Base-by-base conservation (phyloP, 2,329 filamentous ascomycete species). In the Fonsecaea pedrosoi region DNA sequence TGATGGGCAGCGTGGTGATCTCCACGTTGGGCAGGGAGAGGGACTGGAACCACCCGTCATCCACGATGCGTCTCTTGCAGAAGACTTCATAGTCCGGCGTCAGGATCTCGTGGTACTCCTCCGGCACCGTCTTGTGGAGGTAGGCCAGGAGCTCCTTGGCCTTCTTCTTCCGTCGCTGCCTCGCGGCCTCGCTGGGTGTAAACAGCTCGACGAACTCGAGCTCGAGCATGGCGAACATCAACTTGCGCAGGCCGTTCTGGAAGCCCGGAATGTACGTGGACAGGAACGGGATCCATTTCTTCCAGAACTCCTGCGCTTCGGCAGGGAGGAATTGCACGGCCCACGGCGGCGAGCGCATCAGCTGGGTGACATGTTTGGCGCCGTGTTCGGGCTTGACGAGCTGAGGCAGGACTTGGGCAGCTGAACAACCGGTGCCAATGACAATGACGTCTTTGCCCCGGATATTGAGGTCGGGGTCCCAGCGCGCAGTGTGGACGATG, bases 61-160 rank as follows among this genome's bases (percentile, higher is more conserved):
- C 86, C 61, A 85, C 84, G 62, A 90, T 84, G 13, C 87, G 81
- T n/a, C 88, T 78, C 77, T 89, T 90, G 77, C 87, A 90, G 1
- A 87, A 87, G 13, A 89, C 76, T 54, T 83, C 81, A 64, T 88
- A 90, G 58, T 89, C 82, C 0, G 88, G 88, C 0, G 86, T 86
- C 40, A 90, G 74, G 6, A 88, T 80, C 35, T 87, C 83, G 68
- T 87, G 85, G 66, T 89, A 90, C 75, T 87, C 84, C 58, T 83
- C 77, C 0, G 88, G 88, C 0, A 84, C 85, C 1, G 75, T 78
- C 4, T 75, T 72, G 65, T 80, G 82, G 79, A 88, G 82, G 54
- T 83, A 77, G 4, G 71, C 64, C 37, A 86, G 66, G 71, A 80
- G 82, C 74, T 71, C 76, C n/a, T 75, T 75, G 66, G 85, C 82